These are phyloP conservation scores for Vigna hirtella DNA, from an alignment of 306 rosid genomes.

Conservation along the genomic window DNA sequence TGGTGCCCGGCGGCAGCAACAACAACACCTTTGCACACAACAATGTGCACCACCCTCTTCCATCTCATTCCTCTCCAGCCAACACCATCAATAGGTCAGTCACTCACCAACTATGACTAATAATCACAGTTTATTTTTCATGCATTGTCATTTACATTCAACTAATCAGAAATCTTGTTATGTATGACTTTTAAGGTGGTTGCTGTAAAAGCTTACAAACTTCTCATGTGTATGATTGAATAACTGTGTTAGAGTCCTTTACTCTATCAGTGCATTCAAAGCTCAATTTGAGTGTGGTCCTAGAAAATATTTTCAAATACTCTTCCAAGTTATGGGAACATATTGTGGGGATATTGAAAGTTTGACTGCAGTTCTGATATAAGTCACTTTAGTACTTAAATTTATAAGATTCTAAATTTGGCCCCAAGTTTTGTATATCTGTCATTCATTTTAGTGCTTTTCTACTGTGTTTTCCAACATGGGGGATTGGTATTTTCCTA, in stretches of 20 bases:
- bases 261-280: background rate
- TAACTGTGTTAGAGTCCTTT: background rate
- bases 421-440: background rate
- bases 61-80: slow-evolving; percentile 60
- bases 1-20: slow-evolving; percentile 51
- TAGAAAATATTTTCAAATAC: background rate
- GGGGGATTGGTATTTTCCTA: background rate
- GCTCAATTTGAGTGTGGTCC: background rate
- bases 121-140: background rate
- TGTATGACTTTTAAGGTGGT: background rate
- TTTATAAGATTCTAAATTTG: background rate
- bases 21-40: slow-evolving; percentile 53
- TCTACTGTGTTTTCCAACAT: background rate
- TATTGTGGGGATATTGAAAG: background rate
- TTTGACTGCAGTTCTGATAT: background rate
- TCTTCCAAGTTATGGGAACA: background rate
- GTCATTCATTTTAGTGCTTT: background rate
- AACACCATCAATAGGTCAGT: slow-evolving; percentile 72
- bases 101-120: background rate
- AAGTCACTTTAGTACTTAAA: background rate
- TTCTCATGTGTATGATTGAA: background rate
- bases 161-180: background rate
- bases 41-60: slow-evolving; percentile 56
- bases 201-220: background rate
- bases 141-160: too few relatives aligned